Evolutionary conservation across 2,329 filamentous ascomycete genomes (phyloP), one percentile per base, ranked within the genome.

Genomic region (Leptographium radiaticola): DNA sequence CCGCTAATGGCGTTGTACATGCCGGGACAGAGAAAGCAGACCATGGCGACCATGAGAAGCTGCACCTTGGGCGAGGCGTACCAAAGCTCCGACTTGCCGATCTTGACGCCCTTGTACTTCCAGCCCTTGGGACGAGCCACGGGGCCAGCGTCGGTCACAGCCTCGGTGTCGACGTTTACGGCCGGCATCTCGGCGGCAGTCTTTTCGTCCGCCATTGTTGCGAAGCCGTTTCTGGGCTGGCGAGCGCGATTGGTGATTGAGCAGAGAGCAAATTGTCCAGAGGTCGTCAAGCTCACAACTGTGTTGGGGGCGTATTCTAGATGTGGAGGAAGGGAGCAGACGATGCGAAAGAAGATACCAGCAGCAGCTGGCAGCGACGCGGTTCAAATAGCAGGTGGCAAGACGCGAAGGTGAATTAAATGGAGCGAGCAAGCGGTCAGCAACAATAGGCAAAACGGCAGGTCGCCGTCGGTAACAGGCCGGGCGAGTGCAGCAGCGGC

Each of bases 61-160:
- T 90, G 86, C 49, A 81, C 68, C 62, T 81, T 79, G 13, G 86
- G 86, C 55, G 85, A 87, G 25, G 86, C 86, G 66, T 85, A 89
- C 75, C 81, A 87, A 9, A 84, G 56, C 59, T 75, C 74, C 55
- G 69, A 68, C 50, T 71, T 70, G 18, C 76, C 75, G 54, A 88
- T 56, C 54, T 71, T 75, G 62, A 80, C 63, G 49, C 74, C 71
- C 63, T 77, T 81, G 74, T 89, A 88, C 70, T 81, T 83, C 84
- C 84, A 88, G 58, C 77, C 76, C 4, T 59, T 44, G 2, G 77
- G 76, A 34, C 72, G 74, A 56, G 49, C 10, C 5, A 62, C 10
- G 11, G 49, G 43, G 20, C 53, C 53, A 25, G 31, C 38, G 12
- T 51, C 48, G 48, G 36, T 42, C 33, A 25, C n/a, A 25, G 31